These are phyloP conservation scores for Panicum hallii DNA, from an alignment of 202 grass and related monocot genomes.

Conservation along the genomic window DNA sequence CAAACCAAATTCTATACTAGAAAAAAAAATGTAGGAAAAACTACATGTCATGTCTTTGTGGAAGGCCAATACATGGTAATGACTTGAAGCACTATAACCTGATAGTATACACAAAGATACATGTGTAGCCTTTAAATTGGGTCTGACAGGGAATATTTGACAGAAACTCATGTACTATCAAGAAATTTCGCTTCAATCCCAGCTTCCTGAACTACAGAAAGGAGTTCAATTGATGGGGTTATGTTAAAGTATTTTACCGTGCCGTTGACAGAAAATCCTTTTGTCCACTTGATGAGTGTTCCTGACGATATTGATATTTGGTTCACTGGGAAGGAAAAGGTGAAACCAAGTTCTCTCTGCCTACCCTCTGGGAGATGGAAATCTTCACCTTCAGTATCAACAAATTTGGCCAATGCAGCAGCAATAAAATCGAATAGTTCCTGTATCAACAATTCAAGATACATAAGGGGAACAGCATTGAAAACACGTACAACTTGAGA, in stretches of 20 bases:
- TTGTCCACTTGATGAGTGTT: conserved; percentile 80
- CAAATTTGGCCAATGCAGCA: conserved; percentile 60
- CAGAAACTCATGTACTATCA: neutral
- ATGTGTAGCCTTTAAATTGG: neutral
- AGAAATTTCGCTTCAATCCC: neutral
- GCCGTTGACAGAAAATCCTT: conserved; percentile 74
- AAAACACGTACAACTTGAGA: neutral
- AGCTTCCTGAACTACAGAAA: neutral
- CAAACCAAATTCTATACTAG: neutral
- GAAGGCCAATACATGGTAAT: neutral
- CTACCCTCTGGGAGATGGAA: conserved; percentile 59
- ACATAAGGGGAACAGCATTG: conserved; percentile 20
- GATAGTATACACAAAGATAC: neutral
- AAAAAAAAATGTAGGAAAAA: conserved; percentile 5
- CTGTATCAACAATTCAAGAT: conserved; percentile 43
- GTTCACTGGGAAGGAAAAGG: conserved; percentile 80
- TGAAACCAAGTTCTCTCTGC: conserved; percentile 81
- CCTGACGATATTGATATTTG: conserved; percentile 75
- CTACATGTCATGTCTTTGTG: neutral
- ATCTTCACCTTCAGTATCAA: conserved; percentile 60
- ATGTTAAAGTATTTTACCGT: conserved; percentile 50
- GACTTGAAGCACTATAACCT: neutral
- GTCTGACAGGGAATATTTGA: neutral
- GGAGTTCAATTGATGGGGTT: neutral
- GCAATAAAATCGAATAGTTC: conserved; percentile 86